A percentile compares a stretch with the other conserved stretches of the same genome.
These are phyloP conservation scores for Fusarium protoensiforme DNA, from an alignment of 2,329 filamentous ascomycete genomes.

Conservation along the genomic window DNA sequence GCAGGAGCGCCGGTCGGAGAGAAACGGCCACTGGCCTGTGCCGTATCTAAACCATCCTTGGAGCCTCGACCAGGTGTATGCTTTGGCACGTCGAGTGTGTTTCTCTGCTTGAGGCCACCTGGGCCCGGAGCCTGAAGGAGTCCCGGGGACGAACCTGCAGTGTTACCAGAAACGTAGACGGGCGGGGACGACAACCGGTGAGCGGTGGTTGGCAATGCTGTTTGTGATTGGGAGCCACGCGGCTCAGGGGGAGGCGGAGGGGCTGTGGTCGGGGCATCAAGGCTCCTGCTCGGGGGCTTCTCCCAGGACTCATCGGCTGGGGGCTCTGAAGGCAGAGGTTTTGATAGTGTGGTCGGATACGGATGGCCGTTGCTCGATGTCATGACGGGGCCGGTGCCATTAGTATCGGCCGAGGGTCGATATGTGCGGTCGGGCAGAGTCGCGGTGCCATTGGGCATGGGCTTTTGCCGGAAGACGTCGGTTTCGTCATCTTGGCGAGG, in stretches of 20 bases:
- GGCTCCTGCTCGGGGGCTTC: conserved; percentile 28
- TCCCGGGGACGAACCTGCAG: conserved; percentile 59
- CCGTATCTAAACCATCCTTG: conserved; percentile 76
- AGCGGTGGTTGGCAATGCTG: conserved; percentile 45
- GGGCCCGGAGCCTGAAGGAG: conserved; percentile 60
- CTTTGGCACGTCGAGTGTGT: conserved; percentile 89
- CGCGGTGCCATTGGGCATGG: conserved; percentile 42
- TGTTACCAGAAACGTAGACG: conserved; percentile 58
- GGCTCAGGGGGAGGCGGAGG: conserved; percentile 26
- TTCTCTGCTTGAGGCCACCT: conserved; percentile 77
- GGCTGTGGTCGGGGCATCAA: conserved; percentile 19
- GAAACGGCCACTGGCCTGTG: conserved; percentile 81
- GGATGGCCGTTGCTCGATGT: conserved; percentile 22
- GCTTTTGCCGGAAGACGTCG: conserved; percentile 34
- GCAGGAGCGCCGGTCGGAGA: conserved; percentile 72
- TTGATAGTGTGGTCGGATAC: conserved; percentile 29
- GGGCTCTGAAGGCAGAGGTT: conserved; percentile 38
- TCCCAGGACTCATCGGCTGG: conserved; percentile 22
- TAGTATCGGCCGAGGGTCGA: conserved; percentile 27
- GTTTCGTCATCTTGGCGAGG: conserved; percentile 44
- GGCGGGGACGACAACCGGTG: conserved; percentile 76
- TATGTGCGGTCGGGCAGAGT: conserved; percentile 46
- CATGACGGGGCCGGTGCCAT: conserved; percentile 29
- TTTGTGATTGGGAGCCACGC: conserved; percentile 29
- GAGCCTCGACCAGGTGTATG: conserved; percentile 72